phyloP scores from a whole-genome alignment of 106 monocot genomes.

The Dioscorea zingiberensis region DNA sequence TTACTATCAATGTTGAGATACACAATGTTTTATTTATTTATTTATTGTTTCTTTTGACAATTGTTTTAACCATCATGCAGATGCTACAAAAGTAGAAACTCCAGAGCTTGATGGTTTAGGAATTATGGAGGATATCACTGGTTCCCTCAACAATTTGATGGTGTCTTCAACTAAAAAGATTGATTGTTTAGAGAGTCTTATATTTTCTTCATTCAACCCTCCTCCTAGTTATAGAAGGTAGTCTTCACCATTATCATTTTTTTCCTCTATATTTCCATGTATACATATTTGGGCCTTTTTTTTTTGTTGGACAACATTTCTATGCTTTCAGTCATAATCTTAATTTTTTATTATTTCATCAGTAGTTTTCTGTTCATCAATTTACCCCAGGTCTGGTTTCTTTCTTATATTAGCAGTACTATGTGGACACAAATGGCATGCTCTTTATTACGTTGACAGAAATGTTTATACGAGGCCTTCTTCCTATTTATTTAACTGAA shows the following conservation, averaged over 20 bases:
- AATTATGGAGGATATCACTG: slow-evolving; percentile 71
- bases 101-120: slow-evolving; percentile 72
- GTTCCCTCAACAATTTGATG: slow-evolving; percentile 51
- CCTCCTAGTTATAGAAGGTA: slow-evolving; percentile 94
- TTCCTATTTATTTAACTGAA: too few species aligned
- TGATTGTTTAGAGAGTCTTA: slow-evolving; percentile 67
- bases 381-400: too few species aligned
- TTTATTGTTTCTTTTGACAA: background rate
- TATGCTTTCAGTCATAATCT: too few species aligned
- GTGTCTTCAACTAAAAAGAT: slow-evolving; percentile 41
- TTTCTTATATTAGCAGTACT: too few species aligned
- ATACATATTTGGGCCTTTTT: too few species aligned
- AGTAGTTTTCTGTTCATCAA: too few species aligned
- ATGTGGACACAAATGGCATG: too few species aligned
- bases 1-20: background rate
- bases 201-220: slow-evolving; percentile 96
- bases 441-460: too few species aligned
- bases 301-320: too few species aligned
- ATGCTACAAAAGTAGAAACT: slow-evolving; percentile 58
- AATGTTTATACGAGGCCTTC: too few species aligned
- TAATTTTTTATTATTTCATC: too few species aligned
- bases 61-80: slow-evolving; percentile 14
- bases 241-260: background rate
- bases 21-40: background rate
- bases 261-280: background rate